Percentiles rank a stretch among this genome's conserved stretches.
Evolutionary conservation across 225 moss, liverwort and hornwort genomes (phyloP).

Genomic region (Pseudisothecium myosuroides): DNA sequence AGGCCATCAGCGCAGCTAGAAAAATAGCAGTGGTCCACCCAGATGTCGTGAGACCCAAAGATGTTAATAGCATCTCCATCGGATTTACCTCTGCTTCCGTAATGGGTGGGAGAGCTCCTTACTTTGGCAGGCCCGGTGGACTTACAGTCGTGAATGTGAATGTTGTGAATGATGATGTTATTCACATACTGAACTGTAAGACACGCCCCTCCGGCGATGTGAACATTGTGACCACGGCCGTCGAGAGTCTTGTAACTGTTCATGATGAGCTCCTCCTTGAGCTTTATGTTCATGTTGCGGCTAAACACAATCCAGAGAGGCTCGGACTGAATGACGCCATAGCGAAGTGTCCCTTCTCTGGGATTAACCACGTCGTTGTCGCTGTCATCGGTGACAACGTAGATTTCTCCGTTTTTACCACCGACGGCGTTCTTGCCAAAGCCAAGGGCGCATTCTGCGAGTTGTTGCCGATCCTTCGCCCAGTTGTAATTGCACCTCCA

Average conservation of each 20-base stretch:
- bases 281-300: constrained; percentile 29
- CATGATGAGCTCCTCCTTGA: constrained; percentile 32
- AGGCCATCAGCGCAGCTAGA: constrained; percentile 23
- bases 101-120: constrained; percentile 20
- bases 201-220: neutral
- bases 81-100: constrained; percentile 19
- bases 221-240: constrained; percentile 4
- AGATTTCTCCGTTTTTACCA: constrained; percentile 10
- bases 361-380: neutral
- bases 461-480: constrained; percentile 12
- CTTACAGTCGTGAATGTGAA: neutral
- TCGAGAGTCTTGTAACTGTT: constrained; percentile 36
- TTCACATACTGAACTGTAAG: neutral
- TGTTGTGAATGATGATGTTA: neutral
- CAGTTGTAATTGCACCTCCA: constrained; percentile 21
- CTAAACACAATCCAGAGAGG: neutral
- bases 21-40: constrained; percentile 12
- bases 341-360: neutral
- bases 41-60: constrained; percentile 1
- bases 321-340: neutral
- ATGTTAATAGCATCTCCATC: constrained; percentile 29
- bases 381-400: neutral
- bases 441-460: constrained; percentile 30
- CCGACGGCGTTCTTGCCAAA: constrained; percentile 21
- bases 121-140: neutral